A percentile compares a stretch with the other conserved stretches of the same genome.
phyloP scores from a whole-genome alignment of 768 basidiomycete genomes.

The Rhizopogon sp. region DNA sequence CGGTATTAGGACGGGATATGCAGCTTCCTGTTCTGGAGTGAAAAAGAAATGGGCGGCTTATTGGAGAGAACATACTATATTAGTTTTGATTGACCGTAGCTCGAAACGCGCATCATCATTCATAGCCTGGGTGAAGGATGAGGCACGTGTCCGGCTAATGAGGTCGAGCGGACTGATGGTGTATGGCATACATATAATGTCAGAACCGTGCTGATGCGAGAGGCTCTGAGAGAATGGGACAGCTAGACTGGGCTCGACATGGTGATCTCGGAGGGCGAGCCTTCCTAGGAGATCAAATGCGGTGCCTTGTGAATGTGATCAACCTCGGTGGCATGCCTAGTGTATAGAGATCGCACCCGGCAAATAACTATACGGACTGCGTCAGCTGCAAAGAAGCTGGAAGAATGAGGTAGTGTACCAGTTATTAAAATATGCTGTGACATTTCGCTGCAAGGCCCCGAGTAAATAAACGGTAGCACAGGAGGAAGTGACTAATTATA shows the following conservation, averaged over 20 bases:
- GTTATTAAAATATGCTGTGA: slow-evolving; percentile 33
- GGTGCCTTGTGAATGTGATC: slow-evolving; percentile 30
- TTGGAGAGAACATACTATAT: slow-evolving; percentile 34
- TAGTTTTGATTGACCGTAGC: slow-evolving; percentile 38
- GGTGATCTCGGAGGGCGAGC: slow-evolving; percentile 31
- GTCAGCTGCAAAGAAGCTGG: slow-evolving; percentile 9
- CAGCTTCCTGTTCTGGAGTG: slow-evolving; percentile 39
- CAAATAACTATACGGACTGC: slow-evolving; percentile 17
- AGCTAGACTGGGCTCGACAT: slow-evolving; percentile 19
- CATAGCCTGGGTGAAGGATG: slow-evolving; percentile 31
- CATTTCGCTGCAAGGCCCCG: background rate
- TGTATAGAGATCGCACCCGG: slow-evolving; percentile 18
- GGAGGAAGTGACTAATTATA: background rate
- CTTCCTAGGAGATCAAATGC: slow-evolving; percentile 42
- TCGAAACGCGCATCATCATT: slow-evolving; percentile 35
- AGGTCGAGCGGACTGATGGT: slow-evolving; percentile 47
- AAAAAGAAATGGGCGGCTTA: slow-evolving; percentile 1
- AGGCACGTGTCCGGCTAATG: slow-evolving; percentile 30
- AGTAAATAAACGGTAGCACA: background rate
- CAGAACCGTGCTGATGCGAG: slow-evolving; percentile 39
- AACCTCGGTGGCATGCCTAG: background rate
- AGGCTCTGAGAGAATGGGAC: slow-evolving; percentile 47
- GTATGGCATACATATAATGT: slow-evolving; percentile 55
- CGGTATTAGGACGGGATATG: slow-evolving; percentile 61
- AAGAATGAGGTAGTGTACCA: slow-evolving; percentile 35